phyloP scores from a whole-genome alignment of 139 green algal genomes.

The Chlorella ohadii region DNA sequence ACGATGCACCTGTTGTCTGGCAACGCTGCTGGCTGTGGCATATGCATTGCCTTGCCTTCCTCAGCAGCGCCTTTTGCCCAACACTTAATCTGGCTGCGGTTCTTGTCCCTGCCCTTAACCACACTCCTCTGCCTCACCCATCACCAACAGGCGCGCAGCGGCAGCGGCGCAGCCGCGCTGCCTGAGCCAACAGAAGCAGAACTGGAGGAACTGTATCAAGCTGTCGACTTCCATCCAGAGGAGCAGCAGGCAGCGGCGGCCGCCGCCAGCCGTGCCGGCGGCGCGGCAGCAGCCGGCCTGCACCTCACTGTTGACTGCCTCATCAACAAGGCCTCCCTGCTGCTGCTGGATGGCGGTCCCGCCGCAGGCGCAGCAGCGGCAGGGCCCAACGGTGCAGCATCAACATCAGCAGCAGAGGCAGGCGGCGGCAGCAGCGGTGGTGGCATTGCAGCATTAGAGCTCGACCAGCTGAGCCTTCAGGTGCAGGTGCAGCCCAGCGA shows the following conservation, averaged over 20 bases:
- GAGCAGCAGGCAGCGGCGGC: slow-evolving; percentile 12
- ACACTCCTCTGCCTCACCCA: not conserved
- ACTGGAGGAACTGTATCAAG: slow-evolving; percentile 49
- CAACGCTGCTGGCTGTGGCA: too few relatives aligned
- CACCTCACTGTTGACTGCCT: slow-evolving; percentile 31
- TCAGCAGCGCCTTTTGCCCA: too few relatives aligned
- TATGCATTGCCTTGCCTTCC: too few relatives aligned
- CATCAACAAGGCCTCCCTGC: not conserved
- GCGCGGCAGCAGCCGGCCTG: not conserved
- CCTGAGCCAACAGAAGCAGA: slow-evolving; percentile 45
- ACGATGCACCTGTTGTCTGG: too few relatives aligned
- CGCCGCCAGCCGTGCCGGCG: not conserved
- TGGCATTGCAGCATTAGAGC: not conserved
- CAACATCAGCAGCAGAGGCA: not conserved
- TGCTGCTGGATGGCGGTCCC: slow-evolving; percentile 23
- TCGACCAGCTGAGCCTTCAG: slow-evolving; percentile 6
- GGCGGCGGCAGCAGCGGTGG: not conserved
- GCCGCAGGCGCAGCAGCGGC: too few relatives aligned
- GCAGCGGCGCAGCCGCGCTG: not conserved
- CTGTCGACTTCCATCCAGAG: slow-evolving; percentile 53
- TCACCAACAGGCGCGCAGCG: not conserved
- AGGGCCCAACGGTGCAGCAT: not conserved
- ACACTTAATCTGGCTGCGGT: too few relatives aligned
- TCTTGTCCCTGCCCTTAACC: not conserved
- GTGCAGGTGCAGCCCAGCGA: not conserved